Evolutionary conservation across 352 stramenopile species (phyloP), one percentile per base, ranked within the genome.

Genomic region (Globisporangium uncinulatum): DNA sequence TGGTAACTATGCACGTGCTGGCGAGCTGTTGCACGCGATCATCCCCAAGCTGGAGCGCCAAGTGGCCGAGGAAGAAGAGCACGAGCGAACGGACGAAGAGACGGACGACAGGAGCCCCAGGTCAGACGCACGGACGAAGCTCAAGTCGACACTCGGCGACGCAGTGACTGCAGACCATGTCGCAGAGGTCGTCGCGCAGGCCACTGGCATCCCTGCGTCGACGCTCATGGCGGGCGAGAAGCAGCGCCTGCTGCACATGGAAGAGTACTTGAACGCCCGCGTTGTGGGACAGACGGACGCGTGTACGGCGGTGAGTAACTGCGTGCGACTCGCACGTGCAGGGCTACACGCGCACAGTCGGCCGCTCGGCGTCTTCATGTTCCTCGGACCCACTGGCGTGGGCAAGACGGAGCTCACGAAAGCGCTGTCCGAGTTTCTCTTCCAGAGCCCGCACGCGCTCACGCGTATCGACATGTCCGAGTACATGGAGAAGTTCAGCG

Each of bases 381-480:
- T 99, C 65, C 62, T 98, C 1, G 96, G 96, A 6, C 94, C 94
- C 6, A 98, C 95, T 1, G 96, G 96, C 62, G 94, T 98, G 6
- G 95, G 95, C 52, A 98, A 98, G 73, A 98, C 94, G 0, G 86
- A 98, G 53, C 68, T 98, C 15, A 91, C 94, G 3, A 99, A 99
- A 68, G 92, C 90, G 4, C 66, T 99, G 45, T 83, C 79, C 50
- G 91, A 98, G 57, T 39, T 39, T 6, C 71, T 99, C 2, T 99
- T 99, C 51, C 92, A 98, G 67, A 85, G 97, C 31, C 92, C 98
- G 49, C 96, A 97, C 63, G 74, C 95, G 64, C 92, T 99, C 69
- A 79, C 98, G 21, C 80, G 96, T 36, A 97, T 99, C 61, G 97
- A 99, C 58, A 99, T 99, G 96, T 96, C 75, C 49, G 96, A 99